phyloP scores from a whole-genome alignment of 306 rosid species.

The Trifolium repens region DNA sequence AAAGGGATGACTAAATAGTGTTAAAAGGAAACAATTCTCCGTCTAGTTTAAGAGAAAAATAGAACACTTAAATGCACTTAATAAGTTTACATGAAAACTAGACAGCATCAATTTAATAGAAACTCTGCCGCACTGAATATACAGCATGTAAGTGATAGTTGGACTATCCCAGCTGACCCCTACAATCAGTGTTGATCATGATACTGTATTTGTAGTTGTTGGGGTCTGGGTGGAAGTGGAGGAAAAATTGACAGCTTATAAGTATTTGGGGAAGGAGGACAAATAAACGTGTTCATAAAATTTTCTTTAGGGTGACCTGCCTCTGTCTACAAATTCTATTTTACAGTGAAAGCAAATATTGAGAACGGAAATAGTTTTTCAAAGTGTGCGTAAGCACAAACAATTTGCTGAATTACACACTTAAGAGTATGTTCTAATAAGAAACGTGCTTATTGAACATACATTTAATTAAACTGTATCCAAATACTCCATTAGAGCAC shows the following conservation, averaged over 20 bases:
- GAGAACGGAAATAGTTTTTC: not conserved
- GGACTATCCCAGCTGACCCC: too few relatives aligned
- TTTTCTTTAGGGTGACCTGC: not conserved
- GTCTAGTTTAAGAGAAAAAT: not conserved
- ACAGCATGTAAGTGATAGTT: not conserved
- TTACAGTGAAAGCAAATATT: not conserved
- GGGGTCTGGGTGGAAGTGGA: not conserved
- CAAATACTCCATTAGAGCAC: not conserved
- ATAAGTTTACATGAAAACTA: not conserved
- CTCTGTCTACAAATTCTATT: not conserved
- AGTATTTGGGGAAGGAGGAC: not conserved
- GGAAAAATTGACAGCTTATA: not conserved
- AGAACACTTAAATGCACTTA: not conserved
- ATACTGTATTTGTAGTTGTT: not conserved
- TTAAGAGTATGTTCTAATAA: not conserved
- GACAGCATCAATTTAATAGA: not conserved
- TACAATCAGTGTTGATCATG: too few relatives aligned
- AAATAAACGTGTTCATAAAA: not conserved
- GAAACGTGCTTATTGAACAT: not conserved
- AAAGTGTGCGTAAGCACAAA: not conserved
- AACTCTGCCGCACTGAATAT: not conserved
- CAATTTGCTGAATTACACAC: not conserved
- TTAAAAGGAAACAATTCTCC: conserved; percentile 20
- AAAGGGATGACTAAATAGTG: conserved; percentile 7
- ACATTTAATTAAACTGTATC: not conserved